Percentiles rank a stretch among this genome's conserved stretches.
These are phyloP conservation scores for Chlorella sp. DNA, from an alignment of 139 green algal species.

Conservation along the genomic window DNA sequence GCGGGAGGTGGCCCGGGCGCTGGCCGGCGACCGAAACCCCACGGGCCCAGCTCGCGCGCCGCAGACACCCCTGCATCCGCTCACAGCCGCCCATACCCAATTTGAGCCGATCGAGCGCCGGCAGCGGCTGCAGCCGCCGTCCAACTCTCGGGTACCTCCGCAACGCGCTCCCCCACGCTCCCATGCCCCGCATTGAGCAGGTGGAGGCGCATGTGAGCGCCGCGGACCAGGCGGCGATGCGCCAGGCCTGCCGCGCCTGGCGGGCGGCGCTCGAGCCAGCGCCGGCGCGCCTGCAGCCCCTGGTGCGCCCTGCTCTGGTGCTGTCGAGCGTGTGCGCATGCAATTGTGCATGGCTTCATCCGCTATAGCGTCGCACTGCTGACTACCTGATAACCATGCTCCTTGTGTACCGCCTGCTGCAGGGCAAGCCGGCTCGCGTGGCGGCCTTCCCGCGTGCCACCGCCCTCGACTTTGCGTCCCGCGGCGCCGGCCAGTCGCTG, in stretches of 20 bases:
- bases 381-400: too few species aligned
- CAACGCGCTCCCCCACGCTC: too few species aligned
- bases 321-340: too few species aligned
- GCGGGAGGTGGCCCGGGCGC: not conserved
- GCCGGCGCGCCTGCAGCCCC: not conserved
- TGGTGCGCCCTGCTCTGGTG: conserved; percentile 19
- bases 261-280: not conserved
- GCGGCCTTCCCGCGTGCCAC: not conserved
- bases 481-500: conserved; percentile 5
- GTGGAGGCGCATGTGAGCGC: not conserved
- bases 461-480: not conserved
- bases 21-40: not conserved
- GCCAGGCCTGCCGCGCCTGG: not conserved
- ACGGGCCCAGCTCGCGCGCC: not conserved
- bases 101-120: too few species aligned
- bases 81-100: too few species aligned
- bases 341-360: too few species aligned
- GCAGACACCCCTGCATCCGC: too few species aligned
- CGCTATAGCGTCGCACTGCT: too few species aligned
- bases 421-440: conserved; percentile 8
- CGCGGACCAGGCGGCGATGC: not conserved
- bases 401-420: too few species aligned
- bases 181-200: too few species aligned
- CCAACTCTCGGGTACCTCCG: too few species aligned
- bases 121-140: too few species aligned